Conservation (phyloP, 2,329 filamentous ascomycete species). For the Phyllosticta paracitricarpa region DNA sequence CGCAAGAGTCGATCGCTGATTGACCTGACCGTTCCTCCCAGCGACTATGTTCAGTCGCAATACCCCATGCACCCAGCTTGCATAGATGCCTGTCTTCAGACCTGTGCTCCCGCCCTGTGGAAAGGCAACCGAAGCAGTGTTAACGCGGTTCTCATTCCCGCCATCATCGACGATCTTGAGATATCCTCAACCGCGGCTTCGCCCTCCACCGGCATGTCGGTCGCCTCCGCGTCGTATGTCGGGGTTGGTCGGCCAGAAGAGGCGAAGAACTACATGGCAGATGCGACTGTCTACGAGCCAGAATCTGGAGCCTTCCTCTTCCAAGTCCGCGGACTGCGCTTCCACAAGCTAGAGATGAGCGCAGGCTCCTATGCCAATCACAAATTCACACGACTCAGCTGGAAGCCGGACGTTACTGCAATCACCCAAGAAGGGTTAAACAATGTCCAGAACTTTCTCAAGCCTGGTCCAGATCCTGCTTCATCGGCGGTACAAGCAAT, state of each 20-base stretch:
- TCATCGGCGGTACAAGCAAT: slow-evolving; percentile 12
- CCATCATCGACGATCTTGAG: slow-evolving; percentile 17
- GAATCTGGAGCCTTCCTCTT: slow-evolving; percentile 11
- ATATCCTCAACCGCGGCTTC: slow-evolving; percentile 8
- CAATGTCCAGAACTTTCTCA: slow-evolving; percentile 11
- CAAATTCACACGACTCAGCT: slow-evolving; percentile 10
- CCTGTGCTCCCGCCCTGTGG: slow-evolving; percentile 1
- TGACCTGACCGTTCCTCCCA: slow-evolving; percentile 13
- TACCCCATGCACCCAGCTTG: slow-evolving; percentile 20
- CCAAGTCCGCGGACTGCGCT: slow-evolving; percentile 14
- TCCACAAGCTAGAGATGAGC: slow-evolving; percentile 11
- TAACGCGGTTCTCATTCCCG: slow-evolving; percentile 15
- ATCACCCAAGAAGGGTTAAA: not conserved
- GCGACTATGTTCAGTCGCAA: slow-evolving; percentile 10
- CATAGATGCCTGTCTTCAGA: slow-evolving; percentile 21
- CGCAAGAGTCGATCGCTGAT: slow-evolving; percentile 5
- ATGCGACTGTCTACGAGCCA: not conserved
- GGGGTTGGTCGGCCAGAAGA: slow-evolving; percentile 12
- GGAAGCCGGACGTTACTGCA: slow-evolving; percentile 15
- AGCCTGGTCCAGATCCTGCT: slow-evolving; percentile 3
- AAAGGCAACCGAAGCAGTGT: slow-evolving; percentile 4
- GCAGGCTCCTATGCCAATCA: not conserved
- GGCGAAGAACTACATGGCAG: slow-evolving; percentile 11
- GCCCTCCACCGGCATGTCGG: not conserved
- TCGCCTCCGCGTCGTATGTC: slow-evolving; percentile 11